Conservation (phyloP, 352 stramenopile species). For the Phytophthora sojae region DNA sequence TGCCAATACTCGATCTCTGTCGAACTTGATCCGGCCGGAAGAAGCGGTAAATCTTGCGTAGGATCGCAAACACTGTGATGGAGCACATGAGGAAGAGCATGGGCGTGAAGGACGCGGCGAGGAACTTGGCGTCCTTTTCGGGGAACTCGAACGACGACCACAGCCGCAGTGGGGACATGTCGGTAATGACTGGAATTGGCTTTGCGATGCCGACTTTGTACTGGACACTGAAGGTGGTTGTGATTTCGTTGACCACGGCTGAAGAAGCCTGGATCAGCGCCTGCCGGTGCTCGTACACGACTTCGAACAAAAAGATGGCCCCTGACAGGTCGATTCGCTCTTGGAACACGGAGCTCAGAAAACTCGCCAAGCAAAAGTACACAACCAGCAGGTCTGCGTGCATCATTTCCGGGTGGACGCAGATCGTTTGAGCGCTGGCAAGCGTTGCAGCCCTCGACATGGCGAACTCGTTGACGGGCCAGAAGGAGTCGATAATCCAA, state of each 20-base stretch:
- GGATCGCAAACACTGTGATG: slow-evolving; percentile 11
- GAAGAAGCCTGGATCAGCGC: slow-evolving; percentile 7
- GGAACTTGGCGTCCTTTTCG: slow-evolving; percentile 20
- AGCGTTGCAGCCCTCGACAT: slow-evolving; percentile 28
- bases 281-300: slow-evolving; percentile 18
- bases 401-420: slow-evolving; percentile 36
- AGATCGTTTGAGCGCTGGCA: slow-evolving; percentile 2
- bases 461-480: slow-evolving; percentile 42
- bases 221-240: slow-evolving; percentile 8
- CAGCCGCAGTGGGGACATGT: slow-evolving; percentile 30
- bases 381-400: slow-evolving; percentile 37
- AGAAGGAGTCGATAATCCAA: slow-evolving; percentile 40
- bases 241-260: slow-evolving; percentile 13
- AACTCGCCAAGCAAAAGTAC: slow-evolving; percentile 21
- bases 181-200: slow-evolving; percentile 1
- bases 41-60: slow-evolving; percentile 26
- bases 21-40: slow-evolving; percentile 16
- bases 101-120: slow-evolving; percentile 19
- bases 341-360: slow-evolving; percentile 28
- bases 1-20: slow-evolving; percentile 19
- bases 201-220: slow-evolving; percentile 24
- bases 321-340: slow-evolving; percentile 34
- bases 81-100: slow-evolving; percentile 22
- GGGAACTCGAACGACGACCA: slow-evolving; percentile 29
- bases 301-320: slow-evolving; percentile 26